Base-by-base conservation (phyloP, 169 alveolate species). In the Babesia ovata region DNA sequence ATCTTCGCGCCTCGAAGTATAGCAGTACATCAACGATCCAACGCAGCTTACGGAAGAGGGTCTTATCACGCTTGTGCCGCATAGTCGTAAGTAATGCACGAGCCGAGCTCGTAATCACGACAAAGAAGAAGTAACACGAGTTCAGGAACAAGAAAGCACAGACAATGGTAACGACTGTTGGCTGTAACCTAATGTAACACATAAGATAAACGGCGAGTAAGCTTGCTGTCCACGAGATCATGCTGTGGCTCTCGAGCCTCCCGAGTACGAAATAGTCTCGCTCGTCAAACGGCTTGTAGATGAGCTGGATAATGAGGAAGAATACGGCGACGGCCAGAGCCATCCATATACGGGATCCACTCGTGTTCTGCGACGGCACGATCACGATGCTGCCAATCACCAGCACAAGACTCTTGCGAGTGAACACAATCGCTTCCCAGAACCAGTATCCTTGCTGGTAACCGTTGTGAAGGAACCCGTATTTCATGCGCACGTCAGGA, bases 401-500 rank as follows among this genome's bases (percentile, higher is more conserved):
- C 36, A 92, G 83, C 28, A 92, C 93, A 33, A 91, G 58, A 63
- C 90, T 75, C 61, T 92, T 92, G 26, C 95, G 70, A n/a, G 91
- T 84, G 86, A 90, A 92, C 58, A 90, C 94, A 49, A 90, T 77
- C 17, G 92, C 81, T 70, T 92, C 95, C 95, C 95, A 92, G 87
- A 72, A 92, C 95, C 95, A 92, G 85, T 71, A 92, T 49, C 75
- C 87, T 61, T 84, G 83, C 54, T 86, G 88, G 87, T 73, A 92
- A 22, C 95, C 95, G 67, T 90, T 92, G 86, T 90, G 93, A 50
- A 92, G 74, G 74, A 92, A 92, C 57, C 95, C 95, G 76, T 85
- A 92, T 73, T 92, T 92, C 70, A 90, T 84, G 29, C 92, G 79
- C 26, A 88, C 81, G 58, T 87, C 92, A 49, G 91, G 84, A 19